Conservation (phyloP, 23 red algal genomes). For the Gracilariopsis chorda region DNA sequence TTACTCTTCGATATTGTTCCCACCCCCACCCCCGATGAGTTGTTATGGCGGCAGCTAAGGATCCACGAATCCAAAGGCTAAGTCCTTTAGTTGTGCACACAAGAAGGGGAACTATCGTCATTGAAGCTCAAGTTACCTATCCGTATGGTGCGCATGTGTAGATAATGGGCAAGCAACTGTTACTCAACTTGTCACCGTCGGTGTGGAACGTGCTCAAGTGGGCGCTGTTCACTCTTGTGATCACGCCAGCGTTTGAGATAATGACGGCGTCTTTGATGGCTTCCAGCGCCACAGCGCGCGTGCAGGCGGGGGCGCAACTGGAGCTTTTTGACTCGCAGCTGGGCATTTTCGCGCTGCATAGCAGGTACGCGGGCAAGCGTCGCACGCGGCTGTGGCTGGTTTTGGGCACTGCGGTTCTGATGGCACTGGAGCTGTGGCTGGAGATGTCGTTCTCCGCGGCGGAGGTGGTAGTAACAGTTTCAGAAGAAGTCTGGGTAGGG, state of each 20-base stretch:
- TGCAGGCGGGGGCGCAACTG: not conserved
- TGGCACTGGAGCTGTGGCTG: not conserved
- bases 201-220: conserved; percentile 20
- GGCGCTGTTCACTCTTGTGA: not conserved
- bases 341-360: conserved; percentile 18
- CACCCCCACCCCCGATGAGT: too few relatives aligned
- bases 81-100: not conserved
- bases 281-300: not conserved
- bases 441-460: not conserved
- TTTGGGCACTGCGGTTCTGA: not conserved
- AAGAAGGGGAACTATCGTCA: not conserved
- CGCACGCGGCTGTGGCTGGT: not conserved
- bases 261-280: not conserved
- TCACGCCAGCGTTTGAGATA: not conserved
- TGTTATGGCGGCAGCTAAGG: too few relatives aligned
- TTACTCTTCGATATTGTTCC: too few relatives aligned
- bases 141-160: not conserved
- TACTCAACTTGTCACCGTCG: not conserved
- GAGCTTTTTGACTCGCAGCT: conserved; percentile 11
- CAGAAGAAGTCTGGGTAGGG: not conserved
- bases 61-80: not conserved
- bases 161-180: not conserved
- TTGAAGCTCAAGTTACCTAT: not conserved
- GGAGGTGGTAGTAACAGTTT: not conserved
- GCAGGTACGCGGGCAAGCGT: not conserved